These are phyloP conservation scores for Clarireedia paspali DNA, from an alignment of 2,329 filamentous ascomycete genomes.

Conservation along the genomic window DNA sequence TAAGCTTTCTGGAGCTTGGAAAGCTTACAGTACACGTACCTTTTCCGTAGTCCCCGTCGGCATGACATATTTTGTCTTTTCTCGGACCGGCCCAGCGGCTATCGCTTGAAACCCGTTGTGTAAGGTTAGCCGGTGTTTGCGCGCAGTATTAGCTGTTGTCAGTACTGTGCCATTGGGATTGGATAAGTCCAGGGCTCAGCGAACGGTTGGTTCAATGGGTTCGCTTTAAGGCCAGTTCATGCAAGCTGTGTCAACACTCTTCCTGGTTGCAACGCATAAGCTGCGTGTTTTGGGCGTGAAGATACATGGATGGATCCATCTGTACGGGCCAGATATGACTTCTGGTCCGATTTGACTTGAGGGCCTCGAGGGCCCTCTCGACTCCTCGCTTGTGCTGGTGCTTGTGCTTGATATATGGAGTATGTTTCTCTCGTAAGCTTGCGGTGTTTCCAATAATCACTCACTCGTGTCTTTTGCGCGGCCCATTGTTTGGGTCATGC, in stretches of 20 bases:
- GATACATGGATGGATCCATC: not conserved
- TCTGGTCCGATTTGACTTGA: not conserved
- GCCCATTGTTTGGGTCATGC: no score
- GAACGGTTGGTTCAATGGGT: no score
- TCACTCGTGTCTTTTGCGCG: not conserved
- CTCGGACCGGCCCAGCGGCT: conserved; percentile 3
- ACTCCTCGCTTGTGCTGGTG: no score
- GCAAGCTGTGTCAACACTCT: not conserved
- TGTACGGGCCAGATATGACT: no score
- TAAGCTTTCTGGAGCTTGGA: not conserved
- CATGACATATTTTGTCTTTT: not conserved
- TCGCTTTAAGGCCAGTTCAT: not conserved
- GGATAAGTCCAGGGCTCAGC: not conserved
- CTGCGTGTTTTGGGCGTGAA: not conserved
- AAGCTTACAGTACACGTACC: not conserved
- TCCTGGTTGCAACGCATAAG: not conserved
- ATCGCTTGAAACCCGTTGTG: not conserved
- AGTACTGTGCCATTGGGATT: no score
- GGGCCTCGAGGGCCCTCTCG: not conserved
- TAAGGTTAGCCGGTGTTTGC: not conserved
- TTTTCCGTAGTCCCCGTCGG: not conserved
- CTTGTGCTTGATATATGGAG: no score
- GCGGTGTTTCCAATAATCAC: not conserved
- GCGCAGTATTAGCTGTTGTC: not conserved
- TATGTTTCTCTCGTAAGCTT: not conserved